Evolutionary conservation across 768 basidiomycete species (phyloP).

Genomic region (Clitopilus passeckerianus): DNA sequence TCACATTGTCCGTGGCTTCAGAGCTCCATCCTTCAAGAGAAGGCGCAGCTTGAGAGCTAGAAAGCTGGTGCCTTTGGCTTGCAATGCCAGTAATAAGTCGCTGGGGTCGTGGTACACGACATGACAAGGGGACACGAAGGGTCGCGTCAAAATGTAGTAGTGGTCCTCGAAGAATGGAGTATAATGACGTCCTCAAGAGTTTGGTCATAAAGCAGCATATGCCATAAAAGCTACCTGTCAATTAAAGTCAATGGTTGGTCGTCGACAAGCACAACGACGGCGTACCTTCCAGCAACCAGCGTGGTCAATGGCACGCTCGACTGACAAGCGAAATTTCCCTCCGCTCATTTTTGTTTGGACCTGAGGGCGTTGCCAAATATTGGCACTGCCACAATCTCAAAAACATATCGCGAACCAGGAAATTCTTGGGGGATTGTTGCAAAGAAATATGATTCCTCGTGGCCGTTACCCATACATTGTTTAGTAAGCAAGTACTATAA

Average conservation of each 20-base stretch:
- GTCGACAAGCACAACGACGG: neutral
- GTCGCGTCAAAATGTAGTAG: too few relatives aligned
- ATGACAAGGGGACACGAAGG: too few relatives aligned
- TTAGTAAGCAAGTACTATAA: neutral
- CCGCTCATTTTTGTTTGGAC: neutral
- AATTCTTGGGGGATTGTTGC: neutral
- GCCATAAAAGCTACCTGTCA: neutral
- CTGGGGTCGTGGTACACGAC: too few relatives aligned
- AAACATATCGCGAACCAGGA: too few relatives aligned
- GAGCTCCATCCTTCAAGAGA: too few relatives aligned
- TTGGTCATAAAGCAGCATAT: conserved; percentile 1
- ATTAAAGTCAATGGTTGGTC: neutral
- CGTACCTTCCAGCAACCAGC: neutral
- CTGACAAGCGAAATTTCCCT: neutral
- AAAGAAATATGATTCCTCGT: neutral
- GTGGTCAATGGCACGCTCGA: neutral
- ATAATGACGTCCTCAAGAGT: neutral
- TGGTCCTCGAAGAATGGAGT: neutral
- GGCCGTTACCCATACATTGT: too few relatives aligned
- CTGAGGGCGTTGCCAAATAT: too few relatives aligned
- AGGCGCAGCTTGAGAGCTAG: too few relatives aligned
- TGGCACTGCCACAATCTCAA: too few relatives aligned
- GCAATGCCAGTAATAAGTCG: too few relatives aligned
- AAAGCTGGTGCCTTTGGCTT: too few relatives aligned
- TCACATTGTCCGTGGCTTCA: too few relatives aligned